phyloP scores from a whole-genome alignment of 108 stramenopile species.

The Craspedostauros australis region DNA sequence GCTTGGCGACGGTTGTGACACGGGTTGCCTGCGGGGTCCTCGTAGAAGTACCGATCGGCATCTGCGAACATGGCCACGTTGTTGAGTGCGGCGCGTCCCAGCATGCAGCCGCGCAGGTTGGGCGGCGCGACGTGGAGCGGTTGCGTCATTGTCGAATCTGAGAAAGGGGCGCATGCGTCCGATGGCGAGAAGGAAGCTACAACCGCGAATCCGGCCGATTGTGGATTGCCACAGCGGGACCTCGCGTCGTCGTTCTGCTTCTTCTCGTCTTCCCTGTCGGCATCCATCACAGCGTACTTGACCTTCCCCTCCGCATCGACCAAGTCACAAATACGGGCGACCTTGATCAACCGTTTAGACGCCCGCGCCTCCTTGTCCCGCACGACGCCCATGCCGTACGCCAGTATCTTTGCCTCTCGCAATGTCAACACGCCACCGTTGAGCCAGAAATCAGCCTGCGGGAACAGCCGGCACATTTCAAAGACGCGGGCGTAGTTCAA shows the following conservation, averaged over 20 bases:
- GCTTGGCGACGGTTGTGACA: slow-evolving; percentile 51
- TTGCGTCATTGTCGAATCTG: neutral
- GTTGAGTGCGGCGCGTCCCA: slow-evolving; percentile 59
- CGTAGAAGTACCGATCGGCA: slow-evolving; percentile 61
- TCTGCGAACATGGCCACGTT: slow-evolving; percentile 48
- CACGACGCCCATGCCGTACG: too few relatives aligned
- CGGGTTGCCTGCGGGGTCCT: slow-evolving; percentile 50
- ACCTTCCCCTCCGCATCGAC: too few relatives aligned
- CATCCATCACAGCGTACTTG: neutral
- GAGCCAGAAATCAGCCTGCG: slow-evolving; percentile 52
- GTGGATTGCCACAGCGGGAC: too few relatives aligned
- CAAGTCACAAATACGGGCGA: too few relatives aligned
- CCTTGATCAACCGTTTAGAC: too few relatives aligned
- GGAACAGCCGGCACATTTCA: slow-evolving; percentile 44
- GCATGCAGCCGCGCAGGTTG: slow-evolving; percentile 56
- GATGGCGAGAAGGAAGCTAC: too few relatives aligned
- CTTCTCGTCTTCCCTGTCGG: neutral
- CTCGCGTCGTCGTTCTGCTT: too few relatives aligned
- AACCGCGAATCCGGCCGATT: too few relatives aligned
- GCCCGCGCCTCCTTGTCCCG: too few relatives aligned
- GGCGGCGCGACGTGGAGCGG: slow-evolving; percentile 23
- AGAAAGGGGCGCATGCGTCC: too few relatives aligned
- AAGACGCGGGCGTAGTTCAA: slow-evolving; percentile 59
- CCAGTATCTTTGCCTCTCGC: slow-evolving; percentile 33
- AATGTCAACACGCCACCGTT: slow-evolving; percentile 59